These are phyloP conservation scores for Bothia castanella DNA, from an alignment of 1,284 basidiomycete genomes.

Conservation along the genomic window DNA sequence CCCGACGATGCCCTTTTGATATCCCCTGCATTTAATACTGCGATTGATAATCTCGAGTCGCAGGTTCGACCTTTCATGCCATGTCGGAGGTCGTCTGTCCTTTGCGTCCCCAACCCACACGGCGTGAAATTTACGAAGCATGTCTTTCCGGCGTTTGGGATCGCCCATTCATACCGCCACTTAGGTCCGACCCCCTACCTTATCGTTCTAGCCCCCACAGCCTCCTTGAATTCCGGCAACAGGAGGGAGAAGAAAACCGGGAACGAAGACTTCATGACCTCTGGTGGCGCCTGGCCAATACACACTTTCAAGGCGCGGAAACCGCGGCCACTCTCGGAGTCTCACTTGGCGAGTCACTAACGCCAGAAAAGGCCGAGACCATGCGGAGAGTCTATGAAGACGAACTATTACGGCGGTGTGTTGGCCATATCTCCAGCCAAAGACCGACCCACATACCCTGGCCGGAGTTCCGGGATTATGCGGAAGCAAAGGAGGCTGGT, in stretches of 20 bases:
- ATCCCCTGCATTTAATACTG: constrained; percentile 11
- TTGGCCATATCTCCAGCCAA: constrained; percentile 46
- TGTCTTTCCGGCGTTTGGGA: constrained; percentile 50
- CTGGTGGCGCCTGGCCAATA: constrained; percentile 55
- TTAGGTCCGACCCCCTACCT: constrained; percentile 50
- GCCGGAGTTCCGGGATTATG: constrained; percentile 77
- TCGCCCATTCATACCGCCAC: constrained; percentile 53
- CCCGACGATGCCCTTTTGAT: constrained; percentile 32
- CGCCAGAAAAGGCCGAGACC: constrained; percentile 64
- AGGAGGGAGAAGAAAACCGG: constrained; percentile 58
- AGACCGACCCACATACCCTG: constrained; percentile 57
- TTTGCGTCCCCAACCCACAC: constrained; percentile 26
- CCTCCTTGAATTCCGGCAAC: constrained; percentile 59
- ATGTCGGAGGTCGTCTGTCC: constrained; percentile 26
- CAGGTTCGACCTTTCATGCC: constrained; percentile 22
- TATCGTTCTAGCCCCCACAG: constrained; percentile 43
- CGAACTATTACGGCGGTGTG: constrained; percentile 67
- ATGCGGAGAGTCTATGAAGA: constrained; percentile 72
- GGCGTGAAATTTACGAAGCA: constrained; percentile 50
- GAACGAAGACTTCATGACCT: constrained; percentile 56
- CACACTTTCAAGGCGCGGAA: constrained; percentile 26
- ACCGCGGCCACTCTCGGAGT: constrained; percentile 26
- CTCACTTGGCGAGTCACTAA: constrained; percentile 39
- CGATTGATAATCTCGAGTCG: constrained; percentile 16
- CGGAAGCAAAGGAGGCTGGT: constrained; percentile 75